A percentile compares a stretch with the other conserved stretches of the same genome.
Conservation (phyloP, 352 stramenopile species). For the Elongisporangium anandrum region DNA sequence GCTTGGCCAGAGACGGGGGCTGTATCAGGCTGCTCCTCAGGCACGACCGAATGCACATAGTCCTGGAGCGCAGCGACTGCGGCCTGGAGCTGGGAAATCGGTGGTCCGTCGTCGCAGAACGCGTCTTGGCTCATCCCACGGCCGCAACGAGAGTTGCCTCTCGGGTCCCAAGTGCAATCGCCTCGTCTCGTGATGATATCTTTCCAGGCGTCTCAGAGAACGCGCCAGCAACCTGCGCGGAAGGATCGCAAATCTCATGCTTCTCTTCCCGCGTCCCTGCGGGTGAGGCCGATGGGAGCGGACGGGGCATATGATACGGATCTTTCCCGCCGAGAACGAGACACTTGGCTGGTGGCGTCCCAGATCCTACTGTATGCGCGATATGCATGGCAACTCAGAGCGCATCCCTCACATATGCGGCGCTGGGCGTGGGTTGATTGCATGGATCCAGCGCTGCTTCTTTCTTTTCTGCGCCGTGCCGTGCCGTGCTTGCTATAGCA, state of each 20-base stretch:
- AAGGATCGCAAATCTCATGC: background rate
- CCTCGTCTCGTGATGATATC: background rate
- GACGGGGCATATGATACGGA: background rate
- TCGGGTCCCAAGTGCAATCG: background rate
- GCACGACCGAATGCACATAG: constrained; percentile 25
- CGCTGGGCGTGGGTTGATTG: background rate
- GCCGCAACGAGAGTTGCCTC: background rate
- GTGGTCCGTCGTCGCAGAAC: constrained; percentile 37
- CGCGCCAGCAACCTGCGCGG: background rate
- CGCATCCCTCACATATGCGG: background rate
- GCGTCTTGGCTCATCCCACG: constrained; percentile 25
- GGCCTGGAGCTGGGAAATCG: constrained; percentile 33
- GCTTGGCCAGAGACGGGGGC: background rate
- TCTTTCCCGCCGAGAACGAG: background rate
- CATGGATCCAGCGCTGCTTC: background rate
- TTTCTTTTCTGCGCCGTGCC: background rate
- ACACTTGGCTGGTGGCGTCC: background rate
- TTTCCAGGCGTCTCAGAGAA: background rate
- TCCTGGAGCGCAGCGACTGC: constrained; percentile 28
- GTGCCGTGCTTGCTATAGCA: background rate
- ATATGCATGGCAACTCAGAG: background rate
- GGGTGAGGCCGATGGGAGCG: no score
- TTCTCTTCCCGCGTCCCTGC: background rate
- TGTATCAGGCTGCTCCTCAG: background rate
- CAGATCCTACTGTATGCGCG: background rate